Evolutionary conservation across 257 asterid species (phyloP).

Genomic region (Nicotiana tomentosiformis): DNA sequence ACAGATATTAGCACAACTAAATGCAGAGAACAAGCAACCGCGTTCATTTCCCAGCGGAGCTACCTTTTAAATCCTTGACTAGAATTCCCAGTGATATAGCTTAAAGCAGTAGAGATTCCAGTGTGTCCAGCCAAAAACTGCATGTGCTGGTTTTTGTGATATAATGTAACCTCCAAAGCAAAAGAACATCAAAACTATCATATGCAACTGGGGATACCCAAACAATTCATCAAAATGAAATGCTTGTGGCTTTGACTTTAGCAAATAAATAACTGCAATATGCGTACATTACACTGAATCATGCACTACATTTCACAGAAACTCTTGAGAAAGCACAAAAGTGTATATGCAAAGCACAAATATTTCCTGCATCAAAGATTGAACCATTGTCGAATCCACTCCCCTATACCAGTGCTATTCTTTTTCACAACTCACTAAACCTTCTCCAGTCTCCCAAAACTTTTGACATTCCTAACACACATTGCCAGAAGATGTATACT

Average conservation of each 20-base stretch:
- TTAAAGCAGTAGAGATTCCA: no score
- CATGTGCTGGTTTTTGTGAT: neutral
- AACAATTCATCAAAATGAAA: neutral
- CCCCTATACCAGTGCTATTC: no score
- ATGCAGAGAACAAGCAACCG: conserved; percentile 28
- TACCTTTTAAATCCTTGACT: no score
- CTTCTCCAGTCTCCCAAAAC: no score
- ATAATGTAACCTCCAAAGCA: neutral
- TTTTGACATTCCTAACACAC: no score
- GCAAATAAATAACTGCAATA: neutral
- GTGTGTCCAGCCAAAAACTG: neutral
- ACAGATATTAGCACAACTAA: conserved; percentile 77
- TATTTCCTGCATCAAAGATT: neutral
- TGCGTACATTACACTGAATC: neutral
- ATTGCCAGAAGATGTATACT: no score
- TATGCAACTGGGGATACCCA: neutral
- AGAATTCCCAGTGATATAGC: no score
- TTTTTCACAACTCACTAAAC: no score
- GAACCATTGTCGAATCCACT: neutral
- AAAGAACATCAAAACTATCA: neutral
- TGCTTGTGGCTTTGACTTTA: neutral
- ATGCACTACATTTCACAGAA: neutral
- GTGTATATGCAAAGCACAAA: neutral
- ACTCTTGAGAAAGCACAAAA: neutral
- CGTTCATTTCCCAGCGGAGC: no score